Evolutionary conservation across 352 stramenopile species (phyloP), one percentile per base, ranked within the genome.

Genomic region (Phytophthora sp.): DNA sequence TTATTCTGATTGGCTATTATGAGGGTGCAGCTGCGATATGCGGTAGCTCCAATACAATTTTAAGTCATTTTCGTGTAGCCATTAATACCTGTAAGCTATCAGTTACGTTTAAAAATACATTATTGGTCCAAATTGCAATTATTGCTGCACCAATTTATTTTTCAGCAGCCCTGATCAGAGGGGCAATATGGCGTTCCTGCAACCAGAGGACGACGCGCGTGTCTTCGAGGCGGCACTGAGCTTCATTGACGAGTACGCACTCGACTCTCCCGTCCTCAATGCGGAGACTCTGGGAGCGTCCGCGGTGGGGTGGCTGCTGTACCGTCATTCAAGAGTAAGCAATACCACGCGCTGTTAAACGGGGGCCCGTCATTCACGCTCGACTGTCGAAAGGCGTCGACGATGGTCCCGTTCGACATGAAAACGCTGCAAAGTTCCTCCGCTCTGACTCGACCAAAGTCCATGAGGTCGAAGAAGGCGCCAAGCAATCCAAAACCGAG

Each of bases 111-210:
- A n/a, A n/a, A n/a, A n/a, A n/a, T n/a, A n/a, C n/a, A n/a, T n/a
- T n/a, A n/a, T n/a, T n/a, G n/a, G n/a, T n/a, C n/a, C n/a, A n/a
- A n/a, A n/a, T n/a, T n/a, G n/a, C n/a, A n/a, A n/a, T n/a, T n/a
- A n/a, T n/a, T n/a, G n/a, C n/a, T n/a, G n/a, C n/a, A n/a, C n/a
- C n/a, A n/a, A n/a, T n/a, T n/a, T n/a, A n/a, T n/a, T n/a, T n/a
- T n/a, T n/a, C n/a, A n/a, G n/a, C n/a, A n/a, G n/a, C n/a, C n/a
- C n/a, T n/a, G n/a, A n/a, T n/a, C n/a, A n/a, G n/a, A n/a, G n/a
- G n/a, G n/a, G n/a, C n/a, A n/a, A n/a, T n/a, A 74, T 74, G 66
- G 61, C 44, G 18, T 71, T 74, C 45, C 52, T 69, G 33, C 39
- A 45, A 24, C 33, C 44, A 23, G 63, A 69, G 31, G 68, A 69